These are phyloP conservation scores for Edaphochlamys debaryana DNA, from an alignment of 139 green algal genomes.

Conservation along the genomic window DNA sequence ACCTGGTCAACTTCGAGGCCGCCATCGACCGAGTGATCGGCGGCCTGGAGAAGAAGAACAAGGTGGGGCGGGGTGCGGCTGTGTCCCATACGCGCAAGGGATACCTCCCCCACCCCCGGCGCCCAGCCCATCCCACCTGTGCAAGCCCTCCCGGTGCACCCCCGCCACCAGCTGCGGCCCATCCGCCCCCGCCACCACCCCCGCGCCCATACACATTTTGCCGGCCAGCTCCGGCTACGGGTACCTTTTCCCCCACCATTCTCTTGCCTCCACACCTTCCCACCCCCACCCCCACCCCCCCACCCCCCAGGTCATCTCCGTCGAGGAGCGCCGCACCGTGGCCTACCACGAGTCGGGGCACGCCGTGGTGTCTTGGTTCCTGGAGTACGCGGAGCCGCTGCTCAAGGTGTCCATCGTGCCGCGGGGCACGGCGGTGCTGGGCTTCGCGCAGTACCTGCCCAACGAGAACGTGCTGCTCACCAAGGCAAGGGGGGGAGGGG, in stretches of 20 bases:
- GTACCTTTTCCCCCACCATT: no score
- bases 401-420: constrained; percentile 98
- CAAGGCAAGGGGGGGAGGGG: constrained; percentile 46
- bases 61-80: constrained; percentile 77
- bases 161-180: no score
- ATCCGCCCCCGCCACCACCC: no score
- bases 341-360: constrained; percentile 97
- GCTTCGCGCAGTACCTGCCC: constrained; percentile 99
- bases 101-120: no score
- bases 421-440: constrained; percentile 91
- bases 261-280: no score
- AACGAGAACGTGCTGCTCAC: constrained; percentile 98
- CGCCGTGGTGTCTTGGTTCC: constrained; percentile 97
- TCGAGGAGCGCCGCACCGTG: constrained; percentile 94
- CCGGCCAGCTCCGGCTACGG: no score
- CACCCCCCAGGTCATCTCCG: constrained; percentile 61
- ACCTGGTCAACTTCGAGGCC: constrained; percentile 93
- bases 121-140: no score
- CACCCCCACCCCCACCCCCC: neutral
- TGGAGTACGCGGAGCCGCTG: constrained; percentile 97
- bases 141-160: no score
- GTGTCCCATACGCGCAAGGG: no score
- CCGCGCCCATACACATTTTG: no score
- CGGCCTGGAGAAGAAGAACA: constrained; percentile 99
- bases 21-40: constrained; percentile 98